These are phyloP conservation scores for Fusarium incarnatum DNA, from an alignment of 2,329 filamentous ascomycete species.

Conservation along the genomic window DNA sequence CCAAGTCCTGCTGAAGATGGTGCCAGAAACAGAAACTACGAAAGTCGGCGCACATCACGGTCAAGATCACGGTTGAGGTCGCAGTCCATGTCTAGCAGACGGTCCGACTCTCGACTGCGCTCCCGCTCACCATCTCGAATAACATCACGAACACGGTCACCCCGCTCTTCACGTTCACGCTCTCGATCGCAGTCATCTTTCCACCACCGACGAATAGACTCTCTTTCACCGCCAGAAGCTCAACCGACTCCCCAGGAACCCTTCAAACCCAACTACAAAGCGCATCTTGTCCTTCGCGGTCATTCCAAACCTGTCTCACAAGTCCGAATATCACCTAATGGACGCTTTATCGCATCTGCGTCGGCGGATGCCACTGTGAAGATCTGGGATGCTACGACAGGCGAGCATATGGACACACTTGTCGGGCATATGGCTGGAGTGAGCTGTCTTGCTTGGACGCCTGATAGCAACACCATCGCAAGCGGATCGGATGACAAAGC, in stretches of 20 bases:
- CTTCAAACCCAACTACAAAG: slow-evolving; percentile 73
- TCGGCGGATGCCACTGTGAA: slow-evolving; percentile 92
- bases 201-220: slow-evolving; percentile 49
- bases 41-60: slow-evolving; percentile 48
- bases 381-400: slow-evolving; percentile 86
- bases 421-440: slow-evolving; percentile 94
- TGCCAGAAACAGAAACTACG: slow-evolving; percentile 44
- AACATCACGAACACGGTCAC: slow-evolving; percentile 48
- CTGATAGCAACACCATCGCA: slow-evolving; percentile 86
- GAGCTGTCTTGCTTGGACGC: slow-evolving; percentile 93
- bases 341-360: slow-evolving; percentile 87
- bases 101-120: slow-evolving; percentile 53
- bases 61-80: slow-evolving; percentile 51
- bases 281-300: slow-evolving; percentile 77
- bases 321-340: slow-evolving; percentile 91
- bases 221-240: slow-evolving; percentile 42
- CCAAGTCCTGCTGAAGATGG: slow-evolving; percentile 41
- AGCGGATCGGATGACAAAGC: slow-evolving; percentile 96
- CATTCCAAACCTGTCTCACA: slow-evolving; percentile 84
- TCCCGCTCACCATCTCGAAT: slow-evolving; percentile 50
- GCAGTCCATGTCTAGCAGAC: slow-evolving; percentile 52
- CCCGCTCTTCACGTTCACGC: slow-evolving; percentile 48
- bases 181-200: slow-evolving; percentile 49
- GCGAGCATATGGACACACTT: slow-evolving; percentile 85
- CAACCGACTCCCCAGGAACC: slow-evolving; percentile 60